Conservation (phyloP, 73 alveolate genomes). For the Uronychia binucleata region DNA sequence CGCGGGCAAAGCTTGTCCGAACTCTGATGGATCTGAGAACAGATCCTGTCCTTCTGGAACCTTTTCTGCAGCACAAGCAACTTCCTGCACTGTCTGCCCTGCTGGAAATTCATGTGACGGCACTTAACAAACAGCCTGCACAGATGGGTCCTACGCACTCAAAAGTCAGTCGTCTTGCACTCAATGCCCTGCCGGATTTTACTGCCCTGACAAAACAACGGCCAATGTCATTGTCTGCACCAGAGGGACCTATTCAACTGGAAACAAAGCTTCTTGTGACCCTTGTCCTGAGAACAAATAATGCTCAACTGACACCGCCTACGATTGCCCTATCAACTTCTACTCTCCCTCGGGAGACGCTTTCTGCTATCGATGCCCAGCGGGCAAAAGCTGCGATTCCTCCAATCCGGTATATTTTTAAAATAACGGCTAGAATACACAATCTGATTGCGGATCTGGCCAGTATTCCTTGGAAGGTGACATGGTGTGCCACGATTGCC, state of each 20-base stretch:
- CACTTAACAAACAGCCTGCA: conserved; percentile 14
- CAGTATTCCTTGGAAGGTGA: conserved; percentile 21
- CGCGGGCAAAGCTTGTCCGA: background rate
- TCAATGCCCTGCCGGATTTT: conserved; percentile 61
- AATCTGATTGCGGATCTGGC: conserved; percentile 39
- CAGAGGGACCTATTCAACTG: conserved; percentile 47
- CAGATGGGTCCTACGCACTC: conserved; percentile 32
- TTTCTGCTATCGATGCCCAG: conserved; percentile 58
- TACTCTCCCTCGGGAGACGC: conserved; percentile 46
- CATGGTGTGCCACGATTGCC: conserved; percentile 44
- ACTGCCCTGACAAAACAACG: conserved; percentile 50
- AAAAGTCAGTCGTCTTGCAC: conserved; percentile 39
- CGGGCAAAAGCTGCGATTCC: conserved; percentile 44
- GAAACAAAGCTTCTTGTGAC: conserved; percentile 11
- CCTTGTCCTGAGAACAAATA: conserved; percentile 32
- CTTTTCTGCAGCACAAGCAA: conserved; percentile 25
- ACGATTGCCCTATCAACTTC: conserved; percentile 27
- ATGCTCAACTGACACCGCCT: conserved; percentile 33
- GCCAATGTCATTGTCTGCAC: conserved; percentile 31
- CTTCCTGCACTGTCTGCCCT: conserved; percentile 45
- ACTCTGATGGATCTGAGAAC: conserved; percentile 2
- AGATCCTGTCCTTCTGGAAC: conserved; percentile 16
- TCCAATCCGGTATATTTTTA: conserved; percentile 6
- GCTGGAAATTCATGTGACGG: conserved; percentile 45
- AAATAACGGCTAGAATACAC: conserved; percentile 8